phyloP scores from a whole-genome alignment of 2,329 filamentous ascomycete genomes.

The Zalaria obscura region DNA sequence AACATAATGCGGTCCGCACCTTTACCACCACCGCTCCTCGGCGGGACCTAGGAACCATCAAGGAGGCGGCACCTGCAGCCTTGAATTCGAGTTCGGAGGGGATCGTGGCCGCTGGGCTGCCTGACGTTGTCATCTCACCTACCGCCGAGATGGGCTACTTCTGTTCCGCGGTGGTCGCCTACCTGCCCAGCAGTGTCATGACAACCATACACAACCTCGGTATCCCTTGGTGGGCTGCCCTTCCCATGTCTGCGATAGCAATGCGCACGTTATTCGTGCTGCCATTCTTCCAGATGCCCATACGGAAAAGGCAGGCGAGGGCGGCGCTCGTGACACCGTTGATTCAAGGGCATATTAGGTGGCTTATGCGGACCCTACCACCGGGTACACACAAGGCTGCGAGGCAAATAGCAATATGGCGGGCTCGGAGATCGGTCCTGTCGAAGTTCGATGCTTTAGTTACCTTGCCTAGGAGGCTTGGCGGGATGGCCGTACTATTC shows the following conservation, averaged over 20 bases:
- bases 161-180: neutral
- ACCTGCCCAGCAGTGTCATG: constrained; percentile 9
- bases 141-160: too few species aligned
- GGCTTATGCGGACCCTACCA: too few species aligned
- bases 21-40: neutral
- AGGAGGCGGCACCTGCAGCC: too few species aligned
- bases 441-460: neutral
- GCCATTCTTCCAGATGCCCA: constrained; percentile 6
- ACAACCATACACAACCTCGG: constrained; percentile 13
- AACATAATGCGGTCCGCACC: neutral
- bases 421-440: too few species aligned
- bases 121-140: too few species aligned
- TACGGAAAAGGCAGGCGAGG: neutral
- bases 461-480: neutral
- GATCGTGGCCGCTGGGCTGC: too few species aligned
- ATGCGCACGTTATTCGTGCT: constrained; percentile 15
- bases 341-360: neutral
- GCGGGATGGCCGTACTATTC: neutral
- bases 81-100: too few species aligned
- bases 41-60: too few species aligned
- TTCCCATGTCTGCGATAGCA: constrained; percentile 15
- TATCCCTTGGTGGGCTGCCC: constrained; percentile 17
- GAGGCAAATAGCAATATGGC: too few species aligned
- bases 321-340: neutral
- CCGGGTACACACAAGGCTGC: too few species aligned